These are phyloP conservation scores for Diplodia corticola DNA, from an alignment of 2,329 filamentous ascomycete genomes.

Conservation along the genomic window DNA sequence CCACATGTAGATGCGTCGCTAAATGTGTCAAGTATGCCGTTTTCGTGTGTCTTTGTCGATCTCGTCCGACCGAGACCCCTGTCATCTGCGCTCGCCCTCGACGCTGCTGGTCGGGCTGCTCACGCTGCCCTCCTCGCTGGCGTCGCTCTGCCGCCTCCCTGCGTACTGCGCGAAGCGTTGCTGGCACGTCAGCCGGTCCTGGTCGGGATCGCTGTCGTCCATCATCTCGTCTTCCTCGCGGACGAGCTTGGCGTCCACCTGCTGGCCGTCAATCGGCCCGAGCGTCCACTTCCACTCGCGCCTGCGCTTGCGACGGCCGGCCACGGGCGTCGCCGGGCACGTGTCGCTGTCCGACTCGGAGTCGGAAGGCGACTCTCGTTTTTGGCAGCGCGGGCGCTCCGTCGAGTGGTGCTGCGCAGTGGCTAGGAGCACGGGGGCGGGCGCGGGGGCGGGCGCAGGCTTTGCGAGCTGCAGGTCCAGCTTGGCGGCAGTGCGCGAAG, in stretches of 20 bases:
- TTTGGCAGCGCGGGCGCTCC: constrained; percentile 38
- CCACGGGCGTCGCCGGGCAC: constrained; percentile 54
- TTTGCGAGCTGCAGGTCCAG: background rate
- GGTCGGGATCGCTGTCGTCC: constrained; percentile 13
- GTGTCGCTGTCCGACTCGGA: constrained; percentile 47
- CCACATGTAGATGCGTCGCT: constrained; percentile 17
- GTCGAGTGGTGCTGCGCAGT: constrained; percentile 13
- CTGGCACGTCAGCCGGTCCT: constrained; percentile 9
- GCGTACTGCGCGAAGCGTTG: constrained; percentile 7
- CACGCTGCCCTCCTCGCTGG: constrained; percentile 15
- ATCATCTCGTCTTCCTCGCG: constrained; percentile 1
- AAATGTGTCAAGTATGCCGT: constrained; percentile 11
- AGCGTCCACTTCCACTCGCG: constrained; percentile 61
- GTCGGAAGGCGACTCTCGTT: constrained; percentile 45
- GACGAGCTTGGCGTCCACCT: constrained; percentile 3
- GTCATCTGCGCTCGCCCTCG: constrained; percentile 2
- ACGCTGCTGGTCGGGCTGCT: constrained; percentile 13
- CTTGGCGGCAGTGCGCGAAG: constrained; percentile 18
- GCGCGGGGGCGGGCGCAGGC: background rate
- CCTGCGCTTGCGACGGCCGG: constrained; percentile 54
- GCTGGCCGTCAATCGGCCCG: constrained; percentile 42
- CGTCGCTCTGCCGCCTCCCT: constrained; percentile 3
- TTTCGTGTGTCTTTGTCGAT: background rate
- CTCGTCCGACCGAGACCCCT: background rate
- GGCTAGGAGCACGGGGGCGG: background rate